phyloP scores from a whole-genome alignment of 2,329 filamentous ascomycete species.

The Colletotrichum costaricense region DNA sequence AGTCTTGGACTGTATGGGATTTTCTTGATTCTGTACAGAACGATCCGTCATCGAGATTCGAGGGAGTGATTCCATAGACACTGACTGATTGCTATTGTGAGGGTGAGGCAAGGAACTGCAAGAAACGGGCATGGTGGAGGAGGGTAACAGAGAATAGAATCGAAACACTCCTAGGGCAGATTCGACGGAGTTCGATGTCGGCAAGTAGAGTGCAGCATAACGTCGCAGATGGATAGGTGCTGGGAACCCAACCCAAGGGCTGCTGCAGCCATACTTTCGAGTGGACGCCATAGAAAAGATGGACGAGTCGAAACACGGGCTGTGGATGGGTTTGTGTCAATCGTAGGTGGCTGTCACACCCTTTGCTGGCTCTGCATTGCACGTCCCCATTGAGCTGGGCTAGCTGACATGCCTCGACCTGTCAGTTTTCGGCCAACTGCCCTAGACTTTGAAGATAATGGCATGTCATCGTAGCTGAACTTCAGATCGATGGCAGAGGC shows the following conservation, averaged over 20 bases:
- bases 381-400: constrained; percentile 8
- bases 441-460: neutral
- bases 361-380: neutral
- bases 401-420: neutral
- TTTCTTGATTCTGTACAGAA: neutral
- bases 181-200: neutral
- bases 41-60: neutral
- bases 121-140: neutral
- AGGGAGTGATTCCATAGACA: too few species aligned
- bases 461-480: neutral
- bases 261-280: neutral
- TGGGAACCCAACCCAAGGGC: neutral
- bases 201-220: neutral
- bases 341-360: neutral
- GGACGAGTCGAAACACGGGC: too few species aligned
- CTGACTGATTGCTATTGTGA: too few species aligned
- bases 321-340: neutral
- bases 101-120: neutral
- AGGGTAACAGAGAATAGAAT: neutral
- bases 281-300: too few species aligned
- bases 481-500: neutral
- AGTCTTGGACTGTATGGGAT: neutral
- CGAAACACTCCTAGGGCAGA: neutral
- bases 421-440: constrained; percentile 9
- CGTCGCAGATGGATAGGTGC: neutral